Evolutionary conservation across 2,329 filamentous ascomycete genomes (phyloP), one percentile per base, ranked within the genome.

Genomic region (Ophiostoma australiae): DNA sequence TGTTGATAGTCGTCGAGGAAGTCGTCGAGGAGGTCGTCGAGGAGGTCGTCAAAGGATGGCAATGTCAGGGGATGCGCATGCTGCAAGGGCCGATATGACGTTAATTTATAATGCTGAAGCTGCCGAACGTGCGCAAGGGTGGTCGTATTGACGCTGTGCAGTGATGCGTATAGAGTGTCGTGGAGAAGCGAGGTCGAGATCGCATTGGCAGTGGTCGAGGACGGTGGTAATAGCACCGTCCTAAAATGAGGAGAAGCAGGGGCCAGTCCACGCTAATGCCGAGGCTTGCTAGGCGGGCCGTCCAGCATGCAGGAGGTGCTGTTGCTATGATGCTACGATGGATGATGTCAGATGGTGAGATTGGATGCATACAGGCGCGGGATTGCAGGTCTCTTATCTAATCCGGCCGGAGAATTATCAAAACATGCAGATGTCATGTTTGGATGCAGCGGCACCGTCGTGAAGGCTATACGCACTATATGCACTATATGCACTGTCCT

Each of bases 261-360:
- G 52, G 33, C 66, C 66, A 17, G 10, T 15, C 17, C 27, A 63
- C 72, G 70, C 70, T 70, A 73, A 71, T 71, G 61, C 72, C 72
- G 71, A 72, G 72, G 71, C 48, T 68, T 69, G 44, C 41, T 68
- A 39, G 63, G 63, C 63, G 35, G 13, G 52, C 23, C 52, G 52
- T 5, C 52, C 10, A 33, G 58, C 52, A 13, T 27, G 23, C 52
- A 58, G n/a, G n/a, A 31, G 23, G 23, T 13, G 7, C 1, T 58
- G 6, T 27, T 6, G 23, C 8, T 27, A 52, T 52, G 48, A 41
- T 41, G 37, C 37, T 39, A 39, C 44, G 6, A 5, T 48, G 44
- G 23, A 15, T 31, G n/a, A 52, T 52, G 48, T 20, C 48, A 52
- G 48, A 52, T 1, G 27, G 23, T 20, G 3, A 8, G 27, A n/a